Evolutionary conservation across 106 monocot species (phyloP).

Genomic region (Phalaenopsis equestris): DNA sequence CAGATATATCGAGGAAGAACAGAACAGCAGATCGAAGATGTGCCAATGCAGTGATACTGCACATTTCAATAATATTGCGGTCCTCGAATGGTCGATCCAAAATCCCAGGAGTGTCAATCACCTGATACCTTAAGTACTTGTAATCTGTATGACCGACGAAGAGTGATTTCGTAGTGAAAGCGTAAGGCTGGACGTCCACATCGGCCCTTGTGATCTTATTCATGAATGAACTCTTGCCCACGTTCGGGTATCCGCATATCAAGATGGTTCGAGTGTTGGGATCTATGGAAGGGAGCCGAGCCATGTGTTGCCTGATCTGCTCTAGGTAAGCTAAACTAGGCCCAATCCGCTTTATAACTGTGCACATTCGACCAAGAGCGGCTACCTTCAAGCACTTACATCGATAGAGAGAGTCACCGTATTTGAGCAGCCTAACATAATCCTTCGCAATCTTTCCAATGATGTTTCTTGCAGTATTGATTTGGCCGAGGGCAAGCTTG

Average conservation of each 20-base stretch:
- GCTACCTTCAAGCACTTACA: conserved; percentile 96
- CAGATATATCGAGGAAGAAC: conserved; percentile 92
- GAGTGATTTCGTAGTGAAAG: conserved; percentile 91
- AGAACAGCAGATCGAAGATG: conserved; percentile 79
- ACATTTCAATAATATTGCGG: conserved; percentile 97
- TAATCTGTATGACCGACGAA: conserved; percentile 98
- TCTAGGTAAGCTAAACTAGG: conserved; percentile 93
- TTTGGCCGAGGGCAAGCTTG: conserved; percentile 92
- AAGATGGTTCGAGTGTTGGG: conserved; percentile 86
- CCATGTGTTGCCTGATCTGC: conserved; percentile 90
- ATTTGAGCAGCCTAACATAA: conserved; percentile 87
- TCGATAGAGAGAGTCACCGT: conserved; percentile 88
- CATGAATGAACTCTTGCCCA: conserved; percentile 96
- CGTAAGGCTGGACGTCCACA: conserved; percentile 97
- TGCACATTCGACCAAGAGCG: conserved; percentile 91
- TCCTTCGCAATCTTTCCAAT: conserved; percentile 82
- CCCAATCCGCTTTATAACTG: conserved; percentile 64
- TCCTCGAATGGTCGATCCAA: conserved; percentile 92
- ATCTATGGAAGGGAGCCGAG: conserved; percentile 93
- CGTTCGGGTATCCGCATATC: conserved; percentile 97
- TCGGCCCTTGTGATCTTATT: conserved; percentile 94
- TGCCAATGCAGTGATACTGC: conserved; percentile 87
- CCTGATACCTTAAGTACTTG: conserved; percentile 95
- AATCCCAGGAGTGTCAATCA: conserved; percentile 95
- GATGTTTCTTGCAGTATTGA: conserved; percentile 87